A percentile compares a stretch with the other conserved stretches of the same genome.
Evolutionary conservation across 345 rosid genomes (phyloP).

Genomic region (Gossypium raimondii): DNA sequence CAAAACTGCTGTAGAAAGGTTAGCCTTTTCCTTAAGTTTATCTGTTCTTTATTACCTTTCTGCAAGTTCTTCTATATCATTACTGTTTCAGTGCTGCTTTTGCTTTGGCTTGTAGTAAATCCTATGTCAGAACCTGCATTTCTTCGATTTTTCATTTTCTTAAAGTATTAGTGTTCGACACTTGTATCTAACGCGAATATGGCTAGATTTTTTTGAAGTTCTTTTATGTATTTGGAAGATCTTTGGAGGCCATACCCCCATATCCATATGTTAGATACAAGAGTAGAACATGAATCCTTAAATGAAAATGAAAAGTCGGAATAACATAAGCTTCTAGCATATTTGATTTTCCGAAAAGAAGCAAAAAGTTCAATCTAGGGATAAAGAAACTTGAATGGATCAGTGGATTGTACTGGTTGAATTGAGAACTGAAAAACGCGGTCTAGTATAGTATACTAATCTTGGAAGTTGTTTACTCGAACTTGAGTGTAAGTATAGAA

Average conservation of each 20-base stretch:
- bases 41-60: not conserved
- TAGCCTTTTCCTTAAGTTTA: not conserved
- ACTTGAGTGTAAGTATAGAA: not conserved
- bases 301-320: not conserved
- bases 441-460: no score
- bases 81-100: not conserved
- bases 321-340: not conserved
- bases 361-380: not conserved
- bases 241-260: not conserved
- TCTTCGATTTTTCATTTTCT: not conserved
- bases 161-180: no score
- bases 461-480: not conserved
- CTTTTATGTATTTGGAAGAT: no score
- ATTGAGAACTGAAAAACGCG: not conserved
- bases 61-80: not conserved
- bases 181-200: no score
- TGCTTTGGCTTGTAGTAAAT: not conserved
- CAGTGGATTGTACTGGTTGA: not conserved
- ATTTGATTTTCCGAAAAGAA: not conserved
- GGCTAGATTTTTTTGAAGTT: no score
- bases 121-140: not conserved
- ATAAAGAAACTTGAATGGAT: not conserved
- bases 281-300: not conserved
- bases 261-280: not conserved
- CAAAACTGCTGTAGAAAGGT: constrained; percentile 37